These are phyloP conservation scores for Monilinia aucupariae DNA, from an alignment of 2,329 filamentous ascomycete genomes.

Conservation along the genomic window DNA sequence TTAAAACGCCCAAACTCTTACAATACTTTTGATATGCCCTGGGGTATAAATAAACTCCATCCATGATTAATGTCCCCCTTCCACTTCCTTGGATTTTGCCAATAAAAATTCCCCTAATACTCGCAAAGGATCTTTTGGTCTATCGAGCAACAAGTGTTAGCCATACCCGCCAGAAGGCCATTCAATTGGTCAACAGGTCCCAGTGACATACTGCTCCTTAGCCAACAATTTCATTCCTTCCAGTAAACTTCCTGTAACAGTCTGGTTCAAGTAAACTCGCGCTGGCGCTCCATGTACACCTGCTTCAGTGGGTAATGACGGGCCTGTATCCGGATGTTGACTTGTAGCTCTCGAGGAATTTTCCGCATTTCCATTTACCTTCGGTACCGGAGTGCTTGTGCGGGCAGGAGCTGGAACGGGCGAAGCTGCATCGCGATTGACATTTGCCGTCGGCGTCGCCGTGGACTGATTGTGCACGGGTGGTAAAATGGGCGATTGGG, in stretches of 20 bases:
- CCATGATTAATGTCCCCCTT: constrained; percentile 34
- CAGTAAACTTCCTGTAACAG: constrained; percentile 60
- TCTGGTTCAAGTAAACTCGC: constrained; percentile 65
- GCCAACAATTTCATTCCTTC: constrained; percentile 72
- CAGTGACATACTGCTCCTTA: constrained; percentile 58
- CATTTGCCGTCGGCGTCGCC: constrained; percentile 25
- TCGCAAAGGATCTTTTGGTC: constrained; percentile 63
- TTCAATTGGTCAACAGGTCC: neutral
- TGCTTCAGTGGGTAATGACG: constrained; percentile 54
- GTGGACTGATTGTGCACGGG: constrained; percentile 23
- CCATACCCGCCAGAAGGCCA: neutral
- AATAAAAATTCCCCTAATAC: constrained; percentile 66
- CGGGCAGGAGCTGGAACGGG: constrained; percentile 34
- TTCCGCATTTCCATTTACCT: constrained; percentile 31
- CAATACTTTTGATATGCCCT: constrained; percentile 3
- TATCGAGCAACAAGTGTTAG: constrained; percentile 28
- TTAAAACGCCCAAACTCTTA: neutral
- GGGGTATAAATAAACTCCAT: constrained; percentile 3
- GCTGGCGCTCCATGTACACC: constrained; percentile 62
- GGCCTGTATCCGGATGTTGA: constrained; percentile 47
- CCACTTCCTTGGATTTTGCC: constrained; percentile 61
- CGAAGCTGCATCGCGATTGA: constrained; percentile 20
- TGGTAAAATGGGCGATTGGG: neutral
- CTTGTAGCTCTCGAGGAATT: constrained; percentile 47
- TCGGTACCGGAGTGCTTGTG: constrained; percentile 45